Percentiles rank a stretch among this genome's conserved stretches.
phyloP scores from a whole-genome alignment of 208 protist genomes.

The Hexamita inflata region DNA sequence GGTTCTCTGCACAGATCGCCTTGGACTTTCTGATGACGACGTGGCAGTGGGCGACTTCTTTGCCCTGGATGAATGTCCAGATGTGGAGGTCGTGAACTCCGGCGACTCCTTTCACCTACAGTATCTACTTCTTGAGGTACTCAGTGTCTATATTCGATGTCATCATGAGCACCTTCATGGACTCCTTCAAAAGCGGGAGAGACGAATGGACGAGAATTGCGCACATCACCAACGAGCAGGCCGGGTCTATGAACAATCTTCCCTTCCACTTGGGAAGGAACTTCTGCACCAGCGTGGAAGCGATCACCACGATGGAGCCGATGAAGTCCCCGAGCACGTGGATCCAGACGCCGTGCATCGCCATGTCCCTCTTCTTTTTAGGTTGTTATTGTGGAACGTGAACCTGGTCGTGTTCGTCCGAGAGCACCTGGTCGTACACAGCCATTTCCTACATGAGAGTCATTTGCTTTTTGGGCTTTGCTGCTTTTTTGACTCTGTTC shows the following conservation, averaged over 20 bases:
- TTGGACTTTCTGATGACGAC: background rate
- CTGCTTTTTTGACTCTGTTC: no score
- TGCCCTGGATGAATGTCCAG: conserved; percentile 12
- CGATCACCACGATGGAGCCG: conserved; percentile 1
- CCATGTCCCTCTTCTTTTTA: background rate
- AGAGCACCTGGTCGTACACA: no score
- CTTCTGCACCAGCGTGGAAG: conserved; percentile 5
- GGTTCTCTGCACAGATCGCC: no score
- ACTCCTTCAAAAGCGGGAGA: background rate
- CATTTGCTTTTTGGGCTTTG: no score
- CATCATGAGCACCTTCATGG: background rate
- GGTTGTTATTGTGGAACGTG: no score
- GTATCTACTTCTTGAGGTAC: background rate
- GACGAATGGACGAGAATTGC: background rate
- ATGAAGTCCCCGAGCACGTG: conserved; percentile 22
- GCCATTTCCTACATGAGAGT: no score
- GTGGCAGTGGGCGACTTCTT: conserved; percentile 1
- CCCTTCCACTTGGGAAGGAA: background rate
- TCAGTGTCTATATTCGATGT: no score
- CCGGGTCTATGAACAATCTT: background rate
- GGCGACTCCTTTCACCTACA: background rate
- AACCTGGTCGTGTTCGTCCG: no score
- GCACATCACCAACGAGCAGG: background rate
- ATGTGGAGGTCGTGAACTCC: conserved; percentile 20
- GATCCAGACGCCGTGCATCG: conserved; percentile 14